Conservation (phyloP, 2,329 filamentous ascomycete species). For the Leptographium procerum region DNA sequence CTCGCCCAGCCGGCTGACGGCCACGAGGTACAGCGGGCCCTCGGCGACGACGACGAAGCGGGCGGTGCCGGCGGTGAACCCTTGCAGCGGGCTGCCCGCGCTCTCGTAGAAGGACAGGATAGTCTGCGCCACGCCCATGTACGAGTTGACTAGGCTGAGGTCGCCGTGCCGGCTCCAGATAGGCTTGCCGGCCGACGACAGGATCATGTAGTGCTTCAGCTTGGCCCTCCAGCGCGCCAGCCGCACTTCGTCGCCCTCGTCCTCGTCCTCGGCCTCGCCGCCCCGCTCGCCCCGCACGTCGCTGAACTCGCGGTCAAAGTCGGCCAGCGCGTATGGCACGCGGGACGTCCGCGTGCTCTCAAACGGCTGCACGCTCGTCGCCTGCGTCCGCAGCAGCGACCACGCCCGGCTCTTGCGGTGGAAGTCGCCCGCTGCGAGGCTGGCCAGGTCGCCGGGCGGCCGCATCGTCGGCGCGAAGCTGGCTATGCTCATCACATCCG, state of each 20-base stretch:
- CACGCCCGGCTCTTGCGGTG: slow-evolving; percentile 57
- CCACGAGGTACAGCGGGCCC: slow-evolving; percentile 83
- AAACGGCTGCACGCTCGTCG: slow-evolving; percentile 48
- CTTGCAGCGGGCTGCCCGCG: slow-evolving; percentile 62
- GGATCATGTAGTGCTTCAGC: slow-evolving; percentile 91
- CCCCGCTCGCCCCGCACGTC: slow-evolving; percentile 35
- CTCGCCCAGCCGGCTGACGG: slow-evolving; percentile 84
- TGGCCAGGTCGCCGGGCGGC: slow-evolving; percentile 63
- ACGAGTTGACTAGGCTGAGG: slow-evolving; percentile 77
- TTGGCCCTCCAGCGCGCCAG: slow-evolving; percentile 78
- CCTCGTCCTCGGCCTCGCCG: slow-evolving; percentile 25
- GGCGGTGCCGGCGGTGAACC: slow-evolving; percentile 77
- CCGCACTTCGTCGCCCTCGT: slow-evolving; percentile 42
- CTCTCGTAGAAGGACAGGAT: slow-evolving; percentile 95
- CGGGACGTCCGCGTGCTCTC: slow-evolving; percentile 34
- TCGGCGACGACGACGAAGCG: slow-evolving; percentile 79
- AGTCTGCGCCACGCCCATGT: slow-evolving; percentile 90
- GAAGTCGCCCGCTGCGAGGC: slow-evolving; percentile 63
- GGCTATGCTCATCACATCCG: slow-evolving; percentile 53
- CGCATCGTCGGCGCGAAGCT: slow-evolving; percentile 55
- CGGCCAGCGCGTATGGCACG: slow-evolving; percentile 43
- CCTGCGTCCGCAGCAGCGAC: slow-evolving; percentile 53
- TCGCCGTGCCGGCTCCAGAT: slow-evolving; percentile 95
- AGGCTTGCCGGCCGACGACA: slow-evolving; percentile 92
- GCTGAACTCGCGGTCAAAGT: slow-evolving; percentile 71